These are phyloP conservation scores for Entrophospora sp. DNA, from an alignment of 192 early-diverging fungal species.

Conservation along the genomic window DNA sequence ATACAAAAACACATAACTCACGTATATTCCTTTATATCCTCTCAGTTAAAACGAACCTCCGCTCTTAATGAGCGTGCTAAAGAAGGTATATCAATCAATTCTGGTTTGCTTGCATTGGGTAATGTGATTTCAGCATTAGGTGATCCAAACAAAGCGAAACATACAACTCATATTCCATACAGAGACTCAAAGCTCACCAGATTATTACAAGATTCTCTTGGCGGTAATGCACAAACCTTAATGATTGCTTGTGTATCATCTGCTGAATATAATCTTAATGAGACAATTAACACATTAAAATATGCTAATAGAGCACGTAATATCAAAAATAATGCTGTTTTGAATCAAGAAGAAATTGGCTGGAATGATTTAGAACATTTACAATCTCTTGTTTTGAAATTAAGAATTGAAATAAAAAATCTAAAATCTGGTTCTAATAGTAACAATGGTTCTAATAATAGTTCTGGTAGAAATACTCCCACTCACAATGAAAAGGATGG, in stretches of 20 bases:
- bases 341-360: slow-evolving; percentile 64
- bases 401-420: slow-evolving; percentile 46
- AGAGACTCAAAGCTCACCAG: slow-evolving; percentile 95
- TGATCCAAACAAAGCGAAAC: slow-evolving; percentile 52
- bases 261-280: slow-evolving; percentile 73
- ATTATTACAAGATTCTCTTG: slow-evolving; percentile 93
- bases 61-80: slow-evolving; percentile 87
- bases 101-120: slow-evolving; percentile 88
- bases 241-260: slow-evolving; percentile 94
- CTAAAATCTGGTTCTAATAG: slow-evolving; percentile 23
- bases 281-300: slow-evolving; percentile 92
- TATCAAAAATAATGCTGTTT: slow-evolving; percentile 81
- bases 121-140: slow-evolving; percentile 98
- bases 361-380: slow-evolving; percentile 59
- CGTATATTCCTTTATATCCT: background rate
- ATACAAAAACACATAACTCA: background rate
- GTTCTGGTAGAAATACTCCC: slow-evolving; percentile 26
- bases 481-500: background rate
- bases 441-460: background rate
- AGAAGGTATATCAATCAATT: slow-evolving; percentile 97
- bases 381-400: slow-evolving; percentile 51
- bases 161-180: slow-evolving; percentile 79
- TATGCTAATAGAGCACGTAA: slow-evolving; percentile 95
- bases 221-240: slow-evolving; percentile 88
- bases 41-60: slow-evolving; percentile 77